Evolutionary conservation across 1,284 basidiomycete genomes (phyloP), one percentile per base, ranked within the genome.

Genomic region (Golubevia pallescens): DNA sequence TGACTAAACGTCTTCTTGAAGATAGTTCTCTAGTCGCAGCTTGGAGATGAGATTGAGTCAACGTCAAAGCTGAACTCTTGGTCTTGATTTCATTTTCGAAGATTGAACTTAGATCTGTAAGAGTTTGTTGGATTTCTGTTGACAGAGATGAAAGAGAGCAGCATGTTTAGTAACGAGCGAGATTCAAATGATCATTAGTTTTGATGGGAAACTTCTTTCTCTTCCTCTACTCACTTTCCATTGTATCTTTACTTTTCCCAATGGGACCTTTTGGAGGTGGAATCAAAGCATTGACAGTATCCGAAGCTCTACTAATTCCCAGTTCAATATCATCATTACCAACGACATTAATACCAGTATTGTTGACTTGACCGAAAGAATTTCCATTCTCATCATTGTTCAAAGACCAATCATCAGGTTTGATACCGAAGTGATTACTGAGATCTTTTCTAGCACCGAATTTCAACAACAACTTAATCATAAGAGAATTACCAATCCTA

Each of bases 401-500:
- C 63, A 83, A 75, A 54, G 81, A 93, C 94, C 88, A 99, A 86
- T 99, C 96, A 13, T 91, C 92, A 0, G 97, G 93, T 61, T 93
- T 89, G 74, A 99, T 87, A 2, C 96, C 96, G 28, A 99, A 88
- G 83, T 96, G 96, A 87, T 99, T 99, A n/a, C 92, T 90, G 66
- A 94, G 88, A 75, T 91, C 89, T 78, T 93, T 91, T 86, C 97
- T 95, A 1, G 96, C 97, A 6, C 95, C 95, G 5, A 95, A 93
- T 77, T 98, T 95, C 67, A 99, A 82, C 68, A 99, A 87, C 23
- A 94, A 92, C 75, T 92, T 89, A 19, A 98, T 94, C 70, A 99
- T 87, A 71, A 92, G 91, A 68, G 92, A 89, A 86, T 95, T 97
- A 1, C 97, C 97, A 0, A 98, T 92, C 60, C 97, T 88, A 0